Conservation (phyloP, 129 eudicot genomes). For the Mikania micrantha region DNA sequence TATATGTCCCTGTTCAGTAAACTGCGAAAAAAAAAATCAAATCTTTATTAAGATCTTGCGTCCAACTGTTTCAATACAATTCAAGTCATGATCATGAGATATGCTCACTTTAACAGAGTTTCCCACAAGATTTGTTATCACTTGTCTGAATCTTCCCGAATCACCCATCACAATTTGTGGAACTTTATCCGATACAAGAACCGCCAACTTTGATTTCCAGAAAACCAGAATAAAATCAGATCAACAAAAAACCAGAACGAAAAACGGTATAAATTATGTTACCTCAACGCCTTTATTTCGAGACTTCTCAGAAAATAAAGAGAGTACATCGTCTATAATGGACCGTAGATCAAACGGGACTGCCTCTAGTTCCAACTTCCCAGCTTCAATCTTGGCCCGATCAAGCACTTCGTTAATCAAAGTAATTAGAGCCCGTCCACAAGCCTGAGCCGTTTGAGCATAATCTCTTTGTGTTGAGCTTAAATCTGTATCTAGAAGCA, state of each 20-base stretch:
- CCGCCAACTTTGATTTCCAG: constrained; percentile 63
- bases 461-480: constrained; percentile 77
- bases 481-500: constrained; percentile 71
- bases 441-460: constrained; percentile 85
- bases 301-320: constrained; percentile 82
- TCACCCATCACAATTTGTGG: constrained; percentile 80
- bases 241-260: background rate
- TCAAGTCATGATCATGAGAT: background rate
- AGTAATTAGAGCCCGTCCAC: constrained; percentile 71
- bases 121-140: constrained; percentile 79
- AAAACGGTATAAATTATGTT: background rate
- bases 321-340: constrained; percentile 75
- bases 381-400: constrained; percentile 82
- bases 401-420: constrained; percentile 84
- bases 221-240: constrained; percentile 14
- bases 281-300: constrained; percentile 79
- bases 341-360: constrained; percentile 67
- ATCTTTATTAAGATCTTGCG: background rate
- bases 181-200: constrained; percentile 75
- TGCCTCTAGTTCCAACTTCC: constrained; percentile 75
- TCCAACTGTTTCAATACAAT: background rate
- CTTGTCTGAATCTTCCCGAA: constrained; percentile 86
- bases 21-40: constrained; percentile 32
- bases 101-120: constrained; percentile 80
- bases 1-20: constrained; percentile 77